These are phyloP conservation scores for Suhomyces vadensis DNA, from an alignment of 805 yeast genomes.

Conservation along the genomic window DNA sequence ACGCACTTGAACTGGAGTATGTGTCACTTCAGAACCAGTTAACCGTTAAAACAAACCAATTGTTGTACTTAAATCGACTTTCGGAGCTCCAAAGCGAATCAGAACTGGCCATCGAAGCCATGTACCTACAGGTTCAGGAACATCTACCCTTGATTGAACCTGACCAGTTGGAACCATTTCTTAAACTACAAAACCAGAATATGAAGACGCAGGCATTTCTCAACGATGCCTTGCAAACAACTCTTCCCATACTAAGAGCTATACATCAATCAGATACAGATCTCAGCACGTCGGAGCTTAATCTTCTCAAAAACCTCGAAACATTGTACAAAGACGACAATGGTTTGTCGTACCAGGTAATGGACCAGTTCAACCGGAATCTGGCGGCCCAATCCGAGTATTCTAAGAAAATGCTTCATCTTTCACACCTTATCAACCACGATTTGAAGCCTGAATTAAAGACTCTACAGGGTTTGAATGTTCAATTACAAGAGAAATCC, in stretches of 20 bases:
- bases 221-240: conserved; percentile 26
- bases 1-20: conserved; percentile 28
- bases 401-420: conserved; percentile 3
- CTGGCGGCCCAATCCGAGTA: conserved; percentile 7
- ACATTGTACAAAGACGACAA: conserved; percentile 14
- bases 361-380: conserved; percentile 12
- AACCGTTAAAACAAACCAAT: conserved; percentile 23
- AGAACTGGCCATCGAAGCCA: conserved; percentile 15
- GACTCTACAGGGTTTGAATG: conserved; percentile 15
- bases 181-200: conserved; percentile 18
- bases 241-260: conserved; percentile 35
- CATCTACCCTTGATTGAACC: conserved; percentile 11
- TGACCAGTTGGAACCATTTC: conserved; percentile 18
- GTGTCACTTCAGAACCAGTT: conserved; percentile 24
- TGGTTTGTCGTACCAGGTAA: conserved; percentile 16
- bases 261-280: conserved; percentile 30
- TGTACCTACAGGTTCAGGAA: conserved; percentile 16
- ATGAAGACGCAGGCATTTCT: conserved; percentile 29
- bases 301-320: conserved; percentile 23
- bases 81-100: conserved; percentile 19
- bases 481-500: conserved; percentile 12
- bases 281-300: conserved; percentile 29
- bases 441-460: conserved; percentile 20
- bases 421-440: conserved; percentile 9
- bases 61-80: conserved; percentile 31